Conservation (phyloP, 257 asterid species). For the Ilex asprella region DNA sequence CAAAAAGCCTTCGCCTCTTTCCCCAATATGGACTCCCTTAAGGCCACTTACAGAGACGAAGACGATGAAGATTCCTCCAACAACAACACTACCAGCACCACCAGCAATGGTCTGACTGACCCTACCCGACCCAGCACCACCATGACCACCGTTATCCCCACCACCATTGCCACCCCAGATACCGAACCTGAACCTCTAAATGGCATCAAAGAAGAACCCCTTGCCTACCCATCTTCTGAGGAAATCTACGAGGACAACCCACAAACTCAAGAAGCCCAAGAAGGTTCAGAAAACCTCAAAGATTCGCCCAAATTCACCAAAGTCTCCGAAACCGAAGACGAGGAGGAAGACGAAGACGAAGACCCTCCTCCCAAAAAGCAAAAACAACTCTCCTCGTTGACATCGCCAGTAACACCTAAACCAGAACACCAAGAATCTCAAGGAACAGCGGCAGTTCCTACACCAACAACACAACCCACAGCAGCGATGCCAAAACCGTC, state of each 20-base stretch:
- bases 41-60: conserved; percentile 46
- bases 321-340: conserved; percentile 35
- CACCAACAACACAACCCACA: background rate
- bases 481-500: conserved; percentile 9
- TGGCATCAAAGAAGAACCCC: conserved; percentile 25
- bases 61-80: conserved; percentile 19
- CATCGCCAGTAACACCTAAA: background rate
- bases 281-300: background rate
- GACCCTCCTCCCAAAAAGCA: conserved; percentile 60
- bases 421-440: conserved; percentile 10
- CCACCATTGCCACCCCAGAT: conserved; percentile 5
- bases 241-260: conserved; percentile 29
- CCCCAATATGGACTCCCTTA: conserved; percentile 44
- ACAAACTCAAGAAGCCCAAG: conserved; percentile 14
- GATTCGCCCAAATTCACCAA: conserved; percentile 26
- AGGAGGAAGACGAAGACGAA: conserved; percentile 38
- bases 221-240: conserved; percentile 29
- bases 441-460: background rate
- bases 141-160: conserved; percentile 10
- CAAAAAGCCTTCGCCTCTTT: background rate
- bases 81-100: conserved; percentile 1
- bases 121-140: conserved; percentile 7
- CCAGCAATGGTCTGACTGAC: conserved; percentile 1
- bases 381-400: conserved; percentile 38
- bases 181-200: conserved; percentile 8